Evolutionary conservation across 139 green algal species (phyloP).

Genomic region (Chlorella sp.): DNA sequence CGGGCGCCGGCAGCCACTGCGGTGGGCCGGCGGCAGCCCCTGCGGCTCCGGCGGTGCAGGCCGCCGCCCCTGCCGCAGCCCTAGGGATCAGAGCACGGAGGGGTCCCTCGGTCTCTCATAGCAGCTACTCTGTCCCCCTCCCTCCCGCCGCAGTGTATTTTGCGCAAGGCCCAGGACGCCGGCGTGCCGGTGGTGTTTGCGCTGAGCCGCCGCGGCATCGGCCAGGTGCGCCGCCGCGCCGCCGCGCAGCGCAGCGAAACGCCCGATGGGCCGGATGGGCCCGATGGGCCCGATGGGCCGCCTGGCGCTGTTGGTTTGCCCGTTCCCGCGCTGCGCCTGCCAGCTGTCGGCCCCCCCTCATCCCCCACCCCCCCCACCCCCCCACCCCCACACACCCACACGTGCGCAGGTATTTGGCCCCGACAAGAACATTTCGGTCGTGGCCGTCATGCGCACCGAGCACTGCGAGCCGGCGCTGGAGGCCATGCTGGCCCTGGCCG

Average conservation of each 20-base stretch:
- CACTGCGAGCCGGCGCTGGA: too few relatives aligned
- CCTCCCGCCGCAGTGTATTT: slow-evolving; percentile 39
- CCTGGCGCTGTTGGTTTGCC: background rate
- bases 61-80: too few relatives aligned
- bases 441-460: slow-evolving; percentile 69
- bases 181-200: slow-evolving; percentile 70
- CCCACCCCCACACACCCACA: too few relatives aligned
- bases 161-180: slow-evolving; percentile 42
- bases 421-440: slow-evolving; percentile 77
- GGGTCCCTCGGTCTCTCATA: too few relatives aligned
- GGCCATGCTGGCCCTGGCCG: too few relatives aligned
- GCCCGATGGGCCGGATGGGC: background rate
- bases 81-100: too few relatives aligned
- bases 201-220: slow-evolving; percentile 78
- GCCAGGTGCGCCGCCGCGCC: slow-evolving; percentile 38
- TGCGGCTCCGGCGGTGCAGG: too few relatives aligned
- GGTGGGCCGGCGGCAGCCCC: too few relatives aligned
- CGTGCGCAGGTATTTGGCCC: slow-evolving; percentile 80
- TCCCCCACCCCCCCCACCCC: background rate
- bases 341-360: background rate
- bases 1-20: too few relatives aligned
- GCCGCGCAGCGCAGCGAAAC: background rate
- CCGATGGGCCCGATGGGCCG: background rate
- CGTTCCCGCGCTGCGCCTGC: background rate
- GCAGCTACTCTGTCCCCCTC: background rate